Evolutionary conservation across 441 rosid genomes (phyloP).

Genomic region (Brassica balearica): DNA sequence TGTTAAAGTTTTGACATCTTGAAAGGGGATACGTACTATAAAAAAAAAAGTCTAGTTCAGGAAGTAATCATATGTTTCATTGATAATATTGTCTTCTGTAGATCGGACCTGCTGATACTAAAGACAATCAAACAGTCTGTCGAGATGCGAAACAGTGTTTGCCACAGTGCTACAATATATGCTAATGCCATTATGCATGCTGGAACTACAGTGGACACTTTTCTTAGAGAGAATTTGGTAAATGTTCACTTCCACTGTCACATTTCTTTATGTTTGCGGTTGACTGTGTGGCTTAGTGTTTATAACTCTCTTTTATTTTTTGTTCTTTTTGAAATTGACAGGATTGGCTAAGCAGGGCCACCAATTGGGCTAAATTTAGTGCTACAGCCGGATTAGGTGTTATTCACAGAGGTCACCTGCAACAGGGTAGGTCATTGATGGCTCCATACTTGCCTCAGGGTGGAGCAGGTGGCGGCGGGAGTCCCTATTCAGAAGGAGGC

Average conservation of each 20-base stretch:
- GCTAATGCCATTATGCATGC: slow-evolving; percentile 99
- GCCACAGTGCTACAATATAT: slow-evolving; percentile 96
- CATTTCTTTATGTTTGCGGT: slow-evolving; percentile 17
- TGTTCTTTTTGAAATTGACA: slow-evolving; percentile 45
- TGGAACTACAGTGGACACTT: slow-evolving; percentile 97
- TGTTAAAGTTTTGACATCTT: slow-evolving; percentile 22
- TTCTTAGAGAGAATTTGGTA: slow-evolving; percentile 95
- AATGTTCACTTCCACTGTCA: slow-evolving; percentile 3
- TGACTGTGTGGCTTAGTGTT: slow-evolving; percentile 16
- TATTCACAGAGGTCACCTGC: slow-evolving; percentile 94
- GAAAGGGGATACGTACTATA: neutral
- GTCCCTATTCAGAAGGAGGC: slow-evolving; percentile 98
- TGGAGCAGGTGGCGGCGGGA: slow-evolving; percentile 91
- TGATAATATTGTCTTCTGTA: slow-evolving; percentile 43
- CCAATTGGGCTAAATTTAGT: slow-evolving; percentile 99
- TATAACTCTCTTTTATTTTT: neutral
- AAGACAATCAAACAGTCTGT: slow-evolving; percentile 97
- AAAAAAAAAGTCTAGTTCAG: neutral
- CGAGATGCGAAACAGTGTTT: slow-evolving; percentile 97
- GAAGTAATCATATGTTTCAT: slow-evolving; percentile 11
- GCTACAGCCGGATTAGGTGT: slow-evolving; percentile 99
- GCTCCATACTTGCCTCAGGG: slow-evolving; percentile 98
- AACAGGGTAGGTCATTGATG: slow-evolving; percentile 96
- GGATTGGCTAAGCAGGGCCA: slow-evolving; percentile 99
- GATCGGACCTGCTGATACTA: slow-evolving; percentile 89